Evolutionary conservation across 345 rosid genomes (phyloP).

Genomic region (Syzygium grande): DNA sequence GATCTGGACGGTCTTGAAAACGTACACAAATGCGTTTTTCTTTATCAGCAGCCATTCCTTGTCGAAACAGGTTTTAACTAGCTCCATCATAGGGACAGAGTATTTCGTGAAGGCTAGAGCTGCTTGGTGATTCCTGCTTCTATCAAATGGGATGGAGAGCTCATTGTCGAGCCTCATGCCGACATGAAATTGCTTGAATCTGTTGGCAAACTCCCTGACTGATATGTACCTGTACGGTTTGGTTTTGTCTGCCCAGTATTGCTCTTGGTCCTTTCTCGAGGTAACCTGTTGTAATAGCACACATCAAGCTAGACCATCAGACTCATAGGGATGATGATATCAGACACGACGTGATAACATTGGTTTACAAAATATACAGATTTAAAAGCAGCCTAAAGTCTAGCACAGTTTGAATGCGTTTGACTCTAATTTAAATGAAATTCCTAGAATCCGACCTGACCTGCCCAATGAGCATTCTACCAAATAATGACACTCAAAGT

Average conservation of each 20-base stretch:
- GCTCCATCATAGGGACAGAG: slow-evolving; percentile 49
- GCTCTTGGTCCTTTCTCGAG: slow-evolving; percentile 85
- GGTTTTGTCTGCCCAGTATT: slow-evolving; percentile 60
- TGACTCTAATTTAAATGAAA: not conserved
- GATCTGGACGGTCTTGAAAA: slow-evolving; percentile 59
- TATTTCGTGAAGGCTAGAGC: slow-evolving; percentile 46
- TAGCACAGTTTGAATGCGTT: not conserved
- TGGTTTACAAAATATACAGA: not conserved
- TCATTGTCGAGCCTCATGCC: slow-evolving; percentile 45
- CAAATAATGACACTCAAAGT: not conserved
- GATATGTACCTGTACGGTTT: slow-evolving; percentile 54
- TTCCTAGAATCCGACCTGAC: not conserved
- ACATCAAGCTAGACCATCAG: not conserved
- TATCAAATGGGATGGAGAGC: slow-evolving; percentile 52
- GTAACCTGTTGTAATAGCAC: slow-evolving; percentile 40
- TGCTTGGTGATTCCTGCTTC: slow-evolving; percentile 48
- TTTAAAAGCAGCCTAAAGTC: not conserved
- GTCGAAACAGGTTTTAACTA: slow-evolving; percentile 65
- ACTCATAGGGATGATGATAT: not conserved
- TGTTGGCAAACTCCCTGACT: slow-evolving; percentile 44
- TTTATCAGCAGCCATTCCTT: slow-evolving; percentile 59
- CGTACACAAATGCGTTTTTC: slow-evolving; percentile 60
- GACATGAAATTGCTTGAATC: slow-evolving; percentile 31
- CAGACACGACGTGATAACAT: not conserved
- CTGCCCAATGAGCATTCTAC: not conserved